Conservation (phyloP, 768 basidiomycete species). For the Auriscalpium microsporum region DNA sequence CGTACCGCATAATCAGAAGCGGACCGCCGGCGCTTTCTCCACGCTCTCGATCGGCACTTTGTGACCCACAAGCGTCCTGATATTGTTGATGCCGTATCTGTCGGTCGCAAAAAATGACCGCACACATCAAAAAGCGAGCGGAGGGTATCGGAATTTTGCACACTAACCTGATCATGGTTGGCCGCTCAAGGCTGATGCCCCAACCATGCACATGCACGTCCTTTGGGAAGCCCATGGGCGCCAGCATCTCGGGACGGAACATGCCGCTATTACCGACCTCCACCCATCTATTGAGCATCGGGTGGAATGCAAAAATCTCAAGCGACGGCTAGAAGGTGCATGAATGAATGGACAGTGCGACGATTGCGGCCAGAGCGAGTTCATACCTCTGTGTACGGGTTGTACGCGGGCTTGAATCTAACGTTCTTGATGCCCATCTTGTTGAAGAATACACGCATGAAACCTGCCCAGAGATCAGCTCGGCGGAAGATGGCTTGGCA, state of each 20-base stretch:
- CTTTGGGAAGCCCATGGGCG: conserved; percentile 96
- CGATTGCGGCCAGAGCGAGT: background rate
- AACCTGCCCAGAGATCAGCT: conserved; percentile 43
- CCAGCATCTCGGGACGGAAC: conserved; percentile 99
- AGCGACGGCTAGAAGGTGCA: conserved; percentile 63
- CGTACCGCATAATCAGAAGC: conserved; percentile 43
- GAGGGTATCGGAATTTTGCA: too few species aligned
- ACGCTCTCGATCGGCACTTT: conserved; percentile 88
- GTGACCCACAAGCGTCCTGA: conserved; percentile 93
- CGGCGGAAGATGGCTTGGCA: background rate
- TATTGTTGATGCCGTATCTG: conserved; percentile 96
- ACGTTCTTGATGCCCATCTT: conserved; percentile 96
- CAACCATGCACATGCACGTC: conserved; percentile 96
- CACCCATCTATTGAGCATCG: conserved; percentile 88
- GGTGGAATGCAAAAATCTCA: conserved; percentile 98
- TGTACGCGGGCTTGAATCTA: conserved; percentile 98
- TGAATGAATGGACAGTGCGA: background rate
- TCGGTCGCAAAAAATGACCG: background rate
- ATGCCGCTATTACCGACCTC: conserved; percentile 99
- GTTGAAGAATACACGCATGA: conserved; percentile 97
- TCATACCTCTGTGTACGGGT: conserved; percentile 89
- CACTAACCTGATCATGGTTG: conserved; percentile 94
- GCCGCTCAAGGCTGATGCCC: conserved; percentile 90
- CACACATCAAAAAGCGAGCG: background rate
- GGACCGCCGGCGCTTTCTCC: conserved; percentile 83